Conservation (phyloP, 1,139 yeast species). For the Yamadazyma buinensis region DNA sequence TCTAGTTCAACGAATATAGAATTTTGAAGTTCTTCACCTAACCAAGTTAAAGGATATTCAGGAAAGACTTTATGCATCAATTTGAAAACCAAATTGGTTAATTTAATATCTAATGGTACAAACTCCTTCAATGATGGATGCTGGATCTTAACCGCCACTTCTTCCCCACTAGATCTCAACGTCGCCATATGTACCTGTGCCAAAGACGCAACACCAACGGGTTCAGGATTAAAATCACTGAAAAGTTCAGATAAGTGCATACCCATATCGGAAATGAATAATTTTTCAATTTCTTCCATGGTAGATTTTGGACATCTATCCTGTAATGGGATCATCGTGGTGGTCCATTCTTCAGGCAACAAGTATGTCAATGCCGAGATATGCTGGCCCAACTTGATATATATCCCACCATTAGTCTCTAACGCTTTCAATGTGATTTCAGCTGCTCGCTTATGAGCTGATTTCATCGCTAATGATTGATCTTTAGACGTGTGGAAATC, state of each 20-base stretch:
- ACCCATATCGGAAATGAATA: conserved; percentile 70
- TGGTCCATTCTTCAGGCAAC: conserved; percentile 92
- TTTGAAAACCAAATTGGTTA: conserved; percentile 74
- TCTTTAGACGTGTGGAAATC: conserved; percentile 48
- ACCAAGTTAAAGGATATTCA: conserved; percentile 89
- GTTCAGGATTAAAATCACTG: conserved; percentile 60
- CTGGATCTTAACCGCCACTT: conserved; percentile 91
- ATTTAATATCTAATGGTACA: conserved; percentile 82
- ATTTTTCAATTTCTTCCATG: conserved; percentile 57
- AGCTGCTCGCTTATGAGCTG: conserved; percentile 72
- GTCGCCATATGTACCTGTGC: conserved; percentile 92
- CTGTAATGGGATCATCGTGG: conserved; percentile 89
- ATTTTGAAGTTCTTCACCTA: conserved; percentile 83
- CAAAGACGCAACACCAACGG: conserved; percentile 92
- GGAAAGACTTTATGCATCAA: conserved; percentile 81
- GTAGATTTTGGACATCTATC: conserved; percentile 86
- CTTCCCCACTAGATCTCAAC: conserved; percentile 55
- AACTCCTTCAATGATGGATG: conserved; percentile 86
- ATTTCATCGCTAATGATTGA: conserved; percentile 49
- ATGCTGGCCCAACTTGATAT: conserved; percentile 93
- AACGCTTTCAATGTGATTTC: conserved; percentile 72
- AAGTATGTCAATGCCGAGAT: conserved; percentile 87
- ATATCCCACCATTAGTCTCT: conserved; percentile 86
- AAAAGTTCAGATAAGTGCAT: conserved; percentile 62
- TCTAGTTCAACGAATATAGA: conserved; percentile 88